Evolutionary conservation across 2,329 filamentous ascomycete genomes (phyloP).

Genomic region (Verticillium nonalfalfae): DNA sequence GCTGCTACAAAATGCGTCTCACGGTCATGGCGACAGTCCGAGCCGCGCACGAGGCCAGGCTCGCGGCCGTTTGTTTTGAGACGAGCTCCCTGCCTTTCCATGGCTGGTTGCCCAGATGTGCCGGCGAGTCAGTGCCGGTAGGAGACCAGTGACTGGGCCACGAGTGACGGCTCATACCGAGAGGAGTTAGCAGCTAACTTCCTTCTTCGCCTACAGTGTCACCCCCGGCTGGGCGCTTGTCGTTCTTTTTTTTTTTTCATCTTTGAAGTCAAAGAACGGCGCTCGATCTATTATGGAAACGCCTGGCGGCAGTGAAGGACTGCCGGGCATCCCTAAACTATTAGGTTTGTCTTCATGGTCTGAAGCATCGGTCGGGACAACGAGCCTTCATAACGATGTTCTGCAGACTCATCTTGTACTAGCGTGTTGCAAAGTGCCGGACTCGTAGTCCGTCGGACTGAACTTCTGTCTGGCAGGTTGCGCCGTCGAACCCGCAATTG

Average conservation of each 20-base stretch:
- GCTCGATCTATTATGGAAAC: no score
- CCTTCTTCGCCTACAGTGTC: not conserved
- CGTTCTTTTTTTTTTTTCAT: not conserved
- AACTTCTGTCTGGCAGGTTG: no score
- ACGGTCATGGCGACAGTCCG: not conserved
- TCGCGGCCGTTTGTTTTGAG: not conserved
- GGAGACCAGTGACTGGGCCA: not conserved
- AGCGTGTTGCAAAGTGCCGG: no score
- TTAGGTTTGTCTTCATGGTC: no score
- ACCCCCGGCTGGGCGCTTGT: not conserved
- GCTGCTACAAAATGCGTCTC: not conserved
- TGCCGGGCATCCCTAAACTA: no score
- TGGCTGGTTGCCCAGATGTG: not conserved
- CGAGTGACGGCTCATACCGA: not conserved
- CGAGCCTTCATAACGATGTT: no score
- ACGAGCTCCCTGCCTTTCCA: not conserved
- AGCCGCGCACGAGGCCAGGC: not conserved
- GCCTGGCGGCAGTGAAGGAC: no score
- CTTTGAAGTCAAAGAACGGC: no score
- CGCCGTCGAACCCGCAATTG: no score
- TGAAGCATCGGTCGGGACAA: no score
- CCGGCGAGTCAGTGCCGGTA: not conserved
- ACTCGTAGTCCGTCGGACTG: no score
- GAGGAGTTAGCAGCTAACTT: not conserved
- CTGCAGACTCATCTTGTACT: no score